phyloP scores from a whole-genome alignment of 2,329 filamentous ascomycete genomes.

The Annulohypoxylon truncatum region DNA sequence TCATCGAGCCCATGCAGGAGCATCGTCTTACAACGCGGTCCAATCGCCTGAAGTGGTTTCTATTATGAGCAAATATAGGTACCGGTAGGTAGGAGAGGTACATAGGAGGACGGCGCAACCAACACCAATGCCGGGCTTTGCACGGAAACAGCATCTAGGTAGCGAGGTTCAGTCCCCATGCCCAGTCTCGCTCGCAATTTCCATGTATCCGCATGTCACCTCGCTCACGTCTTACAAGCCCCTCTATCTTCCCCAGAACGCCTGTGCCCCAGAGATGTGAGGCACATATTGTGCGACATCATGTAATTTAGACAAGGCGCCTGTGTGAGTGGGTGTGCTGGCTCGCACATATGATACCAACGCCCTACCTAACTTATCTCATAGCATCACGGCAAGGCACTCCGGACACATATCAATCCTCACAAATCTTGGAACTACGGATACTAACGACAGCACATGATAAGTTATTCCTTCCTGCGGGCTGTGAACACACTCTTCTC shows the following conservation, averaged over 20 bases:
- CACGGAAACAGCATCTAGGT: not conserved
- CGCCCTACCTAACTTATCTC: not conserved
- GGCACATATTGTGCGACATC: not conserved
- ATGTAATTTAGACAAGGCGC: not conserved
- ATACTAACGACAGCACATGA: conserved; percentile 5
- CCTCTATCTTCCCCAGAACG: not conserved
- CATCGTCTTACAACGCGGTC: not conserved
- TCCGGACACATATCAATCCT: not conserved
- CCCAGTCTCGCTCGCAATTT: not conserved
- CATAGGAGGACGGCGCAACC: not conserved
- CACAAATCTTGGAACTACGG: no score
- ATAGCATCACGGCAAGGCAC: not conserved
- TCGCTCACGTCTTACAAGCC: not conserved
- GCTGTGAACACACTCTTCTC: not conserved
- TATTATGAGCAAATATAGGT: not conserved
- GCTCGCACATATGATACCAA: not conserved
- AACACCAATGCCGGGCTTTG: not conserved
- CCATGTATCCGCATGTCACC: not conserved
- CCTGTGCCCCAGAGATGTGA: not conserved
- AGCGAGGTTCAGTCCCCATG: not conserved
- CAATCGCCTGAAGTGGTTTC: conserved; percentile 3
- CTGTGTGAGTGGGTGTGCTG: not conserved
- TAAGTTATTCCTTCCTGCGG: not conserved
- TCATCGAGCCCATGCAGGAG: not conserved
- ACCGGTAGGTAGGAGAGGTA: no score